Conservation (phyloP, 2,329 filamentous ascomycete genomes). For the Colletotrichum agaves region DNA sequence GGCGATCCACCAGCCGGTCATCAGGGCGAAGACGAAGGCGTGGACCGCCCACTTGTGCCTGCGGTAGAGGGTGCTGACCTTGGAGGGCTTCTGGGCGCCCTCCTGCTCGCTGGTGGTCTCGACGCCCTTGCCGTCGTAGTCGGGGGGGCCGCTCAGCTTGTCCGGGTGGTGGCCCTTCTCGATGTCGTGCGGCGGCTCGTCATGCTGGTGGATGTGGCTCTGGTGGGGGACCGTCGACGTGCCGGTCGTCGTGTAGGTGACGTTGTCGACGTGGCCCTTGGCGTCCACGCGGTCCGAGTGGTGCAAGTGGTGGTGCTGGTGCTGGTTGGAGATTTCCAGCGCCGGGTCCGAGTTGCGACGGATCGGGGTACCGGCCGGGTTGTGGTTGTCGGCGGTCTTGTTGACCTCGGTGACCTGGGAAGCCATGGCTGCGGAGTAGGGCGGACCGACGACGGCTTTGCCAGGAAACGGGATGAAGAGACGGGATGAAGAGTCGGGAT, state of each 20-base stretch:
- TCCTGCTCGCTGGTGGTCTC: slow-evolving; percentile 44
- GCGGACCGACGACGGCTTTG: slow-evolving; percentile 7
- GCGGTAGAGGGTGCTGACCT: slow-evolving; percentile 51
- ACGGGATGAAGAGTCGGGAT: background rate
- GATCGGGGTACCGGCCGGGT: slow-evolving; percentile 31
- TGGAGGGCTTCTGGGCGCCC: slow-evolving; percentile 39
- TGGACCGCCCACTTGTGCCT: slow-evolving; percentile 32
- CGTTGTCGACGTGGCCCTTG: slow-evolving; percentile 52
- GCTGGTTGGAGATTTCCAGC: slow-evolving; percentile 53
- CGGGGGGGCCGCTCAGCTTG: slow-evolving; percentile 43
- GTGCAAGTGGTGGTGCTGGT: slow-evolving; percentile 55
- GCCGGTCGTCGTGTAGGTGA: slow-evolving; percentile 58
- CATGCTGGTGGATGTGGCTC: slow-evolving; percentile 46
- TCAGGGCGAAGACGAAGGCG: slow-evolving; percentile 52
- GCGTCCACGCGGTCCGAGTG: slow-evolving; percentile 51
- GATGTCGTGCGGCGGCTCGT: slow-evolving; percentile 40
- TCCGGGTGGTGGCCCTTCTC: slow-evolving; percentile 41
- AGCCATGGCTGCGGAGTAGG: slow-evolving; percentile 25
- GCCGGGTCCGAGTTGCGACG: slow-evolving; percentile 47
- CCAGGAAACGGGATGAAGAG: background rate
- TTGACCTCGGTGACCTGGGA: slow-evolving; percentile 33
- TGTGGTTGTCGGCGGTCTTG: slow-evolving; percentile 18
- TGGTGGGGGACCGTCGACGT: slow-evolving; percentile 51
- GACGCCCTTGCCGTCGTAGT: slow-evolving; percentile 53
- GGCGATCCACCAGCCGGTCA: slow-evolving; percentile 79